phyloP scores from a whole-genome alignment of 1,284 basidiomycete genomes.

The Cerioporus squamosus region DNA sequence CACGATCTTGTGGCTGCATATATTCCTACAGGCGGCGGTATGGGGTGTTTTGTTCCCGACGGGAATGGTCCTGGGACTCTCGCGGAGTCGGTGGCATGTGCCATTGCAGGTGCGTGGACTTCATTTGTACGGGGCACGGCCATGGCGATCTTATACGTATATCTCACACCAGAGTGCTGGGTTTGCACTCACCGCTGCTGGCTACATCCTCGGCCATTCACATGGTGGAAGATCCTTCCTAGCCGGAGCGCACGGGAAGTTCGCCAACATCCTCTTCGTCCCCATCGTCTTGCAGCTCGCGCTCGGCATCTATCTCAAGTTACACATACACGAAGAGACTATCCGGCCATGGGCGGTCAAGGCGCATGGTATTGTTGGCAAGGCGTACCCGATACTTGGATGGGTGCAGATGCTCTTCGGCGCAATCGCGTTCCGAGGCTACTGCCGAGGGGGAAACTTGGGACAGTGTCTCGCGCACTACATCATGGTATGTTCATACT shows the following conservation, averaged over 20 bases:
- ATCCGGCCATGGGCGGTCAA: conserved; percentile 77
- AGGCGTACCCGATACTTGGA: conserved; percentile 84
- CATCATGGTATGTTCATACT: conserved; percentile 66
- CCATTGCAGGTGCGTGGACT: conserved; percentile 69
- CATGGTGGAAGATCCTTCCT: conserved; percentile 80
- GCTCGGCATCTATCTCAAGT: conserved; percentile 90
- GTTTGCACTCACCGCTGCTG: conserved; percentile 70
- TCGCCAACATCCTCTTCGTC: conserved; percentile 71
- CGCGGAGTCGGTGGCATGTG: conserved; percentile 84
- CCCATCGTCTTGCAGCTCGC: conserved; percentile 71
- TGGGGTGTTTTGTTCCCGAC: conserved; percentile 87
- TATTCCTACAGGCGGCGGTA: conserved; percentile 71
- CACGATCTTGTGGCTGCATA: conserved; percentile 80
- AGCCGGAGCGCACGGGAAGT: conserved; percentile 69
- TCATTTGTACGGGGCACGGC: neutral
- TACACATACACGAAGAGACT: conserved; percentile 85
- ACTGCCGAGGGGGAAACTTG: conserved; percentile 73
- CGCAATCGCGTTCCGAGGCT: conserved; percentile 64
- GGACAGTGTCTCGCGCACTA: conserved; percentile 91
- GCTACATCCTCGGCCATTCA: conserved; percentile 80
- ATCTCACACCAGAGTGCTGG: conserved; percentile 56
- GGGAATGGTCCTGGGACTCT: conserved; percentile 87
- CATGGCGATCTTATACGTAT: no score
- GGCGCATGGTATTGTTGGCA: conserved; percentile 84
- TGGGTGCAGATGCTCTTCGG: conserved; percentile 89